Conservation (phyloP, 2,329 filamentous ascomycete genomes). For the Sporothrix pallida region DNA sequence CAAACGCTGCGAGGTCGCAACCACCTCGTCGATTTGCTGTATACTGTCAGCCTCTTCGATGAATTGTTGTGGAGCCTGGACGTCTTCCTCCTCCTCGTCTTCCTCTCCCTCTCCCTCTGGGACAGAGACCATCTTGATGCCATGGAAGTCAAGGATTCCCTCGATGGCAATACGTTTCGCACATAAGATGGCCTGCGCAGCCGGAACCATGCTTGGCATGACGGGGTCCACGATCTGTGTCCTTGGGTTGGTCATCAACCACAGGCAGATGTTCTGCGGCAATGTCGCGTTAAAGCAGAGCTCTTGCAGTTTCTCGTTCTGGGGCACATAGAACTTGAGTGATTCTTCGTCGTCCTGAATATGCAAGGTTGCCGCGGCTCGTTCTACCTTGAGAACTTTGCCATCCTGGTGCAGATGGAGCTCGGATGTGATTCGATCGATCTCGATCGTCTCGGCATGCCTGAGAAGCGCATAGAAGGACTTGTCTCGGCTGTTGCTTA, state of each 20-base stretch:
- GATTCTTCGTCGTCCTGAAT: conserved; percentile 27
- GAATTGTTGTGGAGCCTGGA: background rate
- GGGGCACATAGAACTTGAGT: conserved; percentile 45
- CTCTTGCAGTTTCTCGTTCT: conserved; percentile 41
- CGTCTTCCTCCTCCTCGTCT: background rate
- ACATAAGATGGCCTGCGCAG: conserved; percentile 9
- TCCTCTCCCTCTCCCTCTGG: background rate
- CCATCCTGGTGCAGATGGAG: conserved; percentile 43
- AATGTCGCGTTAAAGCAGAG: conserved; percentile 43
- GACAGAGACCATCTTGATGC: background rate
- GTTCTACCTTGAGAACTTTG: background rate
- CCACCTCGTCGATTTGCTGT: background rate
- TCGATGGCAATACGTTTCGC: conserved; percentile 12
- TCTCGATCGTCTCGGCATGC: conserved; percentile 42
- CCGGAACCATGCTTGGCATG: background rate
- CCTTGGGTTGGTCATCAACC: conserved; percentile 45
- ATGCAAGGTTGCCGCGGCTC: conserved; percentile 12
- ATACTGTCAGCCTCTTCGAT: background rate
- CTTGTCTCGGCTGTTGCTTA: conserved; percentile 27
- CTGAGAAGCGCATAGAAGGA: conserved; percentile 40
- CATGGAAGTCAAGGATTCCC: background rate
- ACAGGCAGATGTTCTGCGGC: conserved; percentile 42
- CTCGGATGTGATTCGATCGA: conserved; percentile 43
- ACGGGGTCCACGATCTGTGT: background rate
- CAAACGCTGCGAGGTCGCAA: background rate